Base-by-base conservation (phyloP, 805 yeast genomes). In the Candida odintsovae region DNA sequence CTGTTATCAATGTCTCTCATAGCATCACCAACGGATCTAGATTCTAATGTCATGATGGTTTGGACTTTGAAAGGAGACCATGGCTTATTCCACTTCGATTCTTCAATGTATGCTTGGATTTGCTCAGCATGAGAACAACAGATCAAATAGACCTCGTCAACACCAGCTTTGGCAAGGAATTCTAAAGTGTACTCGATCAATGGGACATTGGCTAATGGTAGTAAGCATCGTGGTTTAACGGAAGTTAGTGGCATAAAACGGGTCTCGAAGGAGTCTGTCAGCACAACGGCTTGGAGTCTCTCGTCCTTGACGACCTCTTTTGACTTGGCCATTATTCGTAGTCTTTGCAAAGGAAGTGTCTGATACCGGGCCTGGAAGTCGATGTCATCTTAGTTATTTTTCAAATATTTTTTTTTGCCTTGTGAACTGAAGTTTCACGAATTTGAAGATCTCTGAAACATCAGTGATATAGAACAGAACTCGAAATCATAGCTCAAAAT, bases 1-100 rank as follows among this genome's bases (percentile, higher is more conserved):
- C 96, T 75, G 50, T 87, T 83, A 64, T 94, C 99, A 48, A 94
- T 70, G 61, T 92, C 98, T 64, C 99, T 77, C 95, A 94, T 87
- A 19, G 96, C 95, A 68, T 94, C 99, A 54, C 99, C 99, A 11
- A 92, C 95, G 23, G 95, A 86, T 64, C 90, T 71, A 11, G 94
- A 82, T 64, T 92, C 97, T 41, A 89, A 79, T 21, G 95, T 80
- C 73, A 86, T 77, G 44, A 92, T 78, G 3, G 95, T 85, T 41
- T 80, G 78, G 40, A 94, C 76, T 46, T 78, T 77, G 65, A 94
- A 92, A 1, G 97, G 96, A 2, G 95, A 79, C 61, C 82, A 78
- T 1, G 80, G 72, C 16, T 71, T 59, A 28, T 69, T 71, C 94
- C 94, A 86, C 59, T 82, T 83, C 29, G 88, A 82, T 6, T 68